Conservation (phyloP, 495 filamentous ascomycete genomes). For the Cercophora newfieldiana region DNA sequence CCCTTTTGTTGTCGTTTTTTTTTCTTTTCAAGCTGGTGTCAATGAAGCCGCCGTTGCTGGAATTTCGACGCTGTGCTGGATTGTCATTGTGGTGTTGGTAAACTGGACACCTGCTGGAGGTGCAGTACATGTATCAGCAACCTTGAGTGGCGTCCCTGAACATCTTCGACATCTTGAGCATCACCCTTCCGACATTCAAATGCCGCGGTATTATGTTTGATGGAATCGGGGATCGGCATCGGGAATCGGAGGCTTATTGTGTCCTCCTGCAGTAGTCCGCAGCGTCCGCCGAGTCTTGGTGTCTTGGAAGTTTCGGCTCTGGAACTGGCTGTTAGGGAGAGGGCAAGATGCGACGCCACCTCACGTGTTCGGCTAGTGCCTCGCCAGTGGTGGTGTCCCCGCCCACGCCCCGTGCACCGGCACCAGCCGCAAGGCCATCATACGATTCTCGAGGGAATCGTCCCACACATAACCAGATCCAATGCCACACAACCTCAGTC, state of each 20-base stretch:
- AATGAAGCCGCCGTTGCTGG: too few relatives aligned
- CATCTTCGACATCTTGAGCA: too few relatives aligned
- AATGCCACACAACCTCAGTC: constrained; percentile 16
- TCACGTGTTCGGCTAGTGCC: background rate
- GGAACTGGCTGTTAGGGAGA: background rate
- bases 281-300: background rate
- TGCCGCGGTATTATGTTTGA: background rate
- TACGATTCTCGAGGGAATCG: constrained; percentile 35
- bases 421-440: constrained; percentile 24
- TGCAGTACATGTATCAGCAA: too few relatives aligned
- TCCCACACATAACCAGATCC: constrained; percentile 31
- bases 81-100: too few relatives aligned
- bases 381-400: background rate
- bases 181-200: too few relatives aligned
- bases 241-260: background rate
- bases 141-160: too few relatives aligned
- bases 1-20: background rate
- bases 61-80: too few relatives aligned
- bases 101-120: too few relatives aligned
- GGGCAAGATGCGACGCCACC: background rate
- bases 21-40: too few relatives aligned
- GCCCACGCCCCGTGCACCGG: constrained; percentile 16
- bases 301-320: background rate
- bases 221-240: background rate
- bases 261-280: background rate